Percentiles rank a stretch among this genome's conserved stretches.
phyloP scores from a whole-genome alignment of 1,139 yeast species.

The Magnusiomyces tetraspermus region DNA sequence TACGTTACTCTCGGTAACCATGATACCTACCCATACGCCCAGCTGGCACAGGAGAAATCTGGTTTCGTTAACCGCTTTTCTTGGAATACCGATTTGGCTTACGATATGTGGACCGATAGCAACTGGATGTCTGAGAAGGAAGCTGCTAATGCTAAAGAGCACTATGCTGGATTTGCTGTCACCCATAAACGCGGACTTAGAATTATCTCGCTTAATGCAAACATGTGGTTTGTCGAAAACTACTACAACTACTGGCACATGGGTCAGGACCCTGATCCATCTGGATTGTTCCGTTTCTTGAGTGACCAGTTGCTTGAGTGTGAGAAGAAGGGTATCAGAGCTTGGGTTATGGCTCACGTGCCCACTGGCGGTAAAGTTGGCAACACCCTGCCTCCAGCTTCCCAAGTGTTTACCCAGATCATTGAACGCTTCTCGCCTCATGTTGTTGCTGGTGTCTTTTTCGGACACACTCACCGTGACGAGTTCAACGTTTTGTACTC shows the following conservation, averaged over 20 bases:
- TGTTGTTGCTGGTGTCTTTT: slow-evolving; percentile 60
- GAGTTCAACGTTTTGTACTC: slow-evolving; percentile 52
- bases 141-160: slow-evolving; percentile 30
- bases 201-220: slow-evolving; percentile 56
- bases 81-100: slow-evolving; percentile 53
- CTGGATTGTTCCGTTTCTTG: slow-evolving; percentile 55
- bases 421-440: slow-evolving; percentile 59
- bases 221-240: slow-evolving; percentile 56
- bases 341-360: slow-evolving; percentile 64
- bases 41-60: slow-evolving; percentile 46
- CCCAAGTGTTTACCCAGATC: slow-evolving; percentile 49
- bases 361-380: slow-evolving; percentile 42
- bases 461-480: slow-evolving; percentile 65
- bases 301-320: slow-evolving; percentile 51
- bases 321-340: slow-evolving; percentile 50
- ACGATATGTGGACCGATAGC: slow-evolving; percentile 42
- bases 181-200: slow-evolving; percentile 49
- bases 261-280: slow-evolving; percentile 46
- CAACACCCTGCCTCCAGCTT: slow-evolving; percentile 54
- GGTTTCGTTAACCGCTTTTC: slow-evolving; percentile 43
- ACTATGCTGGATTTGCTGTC: slow-evolving; percentile 56
- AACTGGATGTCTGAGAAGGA: slow-evolving; percentile 26
- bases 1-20: slow-evolving; percentile 62
- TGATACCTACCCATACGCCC: slow-evolving; percentile 65
- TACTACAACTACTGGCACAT: slow-evolving; percentile 53